Base-by-base conservation (phyloP, 2,329 filamentous ascomycete species). In the Xylariaceae sp. region DNA sequence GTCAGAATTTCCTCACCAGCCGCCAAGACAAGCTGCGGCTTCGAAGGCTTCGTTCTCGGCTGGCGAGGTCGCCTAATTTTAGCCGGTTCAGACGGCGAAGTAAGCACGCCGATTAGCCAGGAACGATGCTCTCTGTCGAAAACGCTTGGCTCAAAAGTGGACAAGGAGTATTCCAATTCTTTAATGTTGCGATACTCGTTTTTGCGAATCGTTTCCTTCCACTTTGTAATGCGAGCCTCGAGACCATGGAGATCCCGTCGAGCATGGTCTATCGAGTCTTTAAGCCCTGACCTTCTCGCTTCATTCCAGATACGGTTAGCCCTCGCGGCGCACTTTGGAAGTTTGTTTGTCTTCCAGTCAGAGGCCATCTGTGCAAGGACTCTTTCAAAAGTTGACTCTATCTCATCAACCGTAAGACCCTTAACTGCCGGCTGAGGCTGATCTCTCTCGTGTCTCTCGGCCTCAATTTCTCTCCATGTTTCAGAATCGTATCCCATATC, bases 141-240 rank as follows among this genome's bases (percentile, higher is more conserved):
- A 0, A 96, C 70, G 3, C 78, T 89, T 4, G 75, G 72, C 55
- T 92, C 84, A 51, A 95, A 72, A 34, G 72, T 78, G 10, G 72
- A 69, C 46, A 84, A 83, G 61, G 83, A 80, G 5, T 70, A 71
- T 22, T 74, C 71, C 13, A 94, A 65, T 13, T 84, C 76, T 1
- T 69, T 62, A 19, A 73, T 71, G 7, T 72, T 79, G 10, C 70
- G 67, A 80, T 85, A 89, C 29, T 74, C 66, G 15, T 78, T 71
- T 1, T 67, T 61, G 19, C 75, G 58, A 32, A 90, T 80, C 18
- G 82, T 76, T 1, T 74, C 62, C 9, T 76, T 75, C 15, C 84
- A 68, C 44, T 78, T 83, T n/a, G 67, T 65, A 29, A 92, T 73
- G 9, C 86, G 82, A 2, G 63, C 55, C 12, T 77, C 70, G 16